A percentile compares a stretch with the other conserved stretches of the same genome.
phyloP scores from a whole-genome alignment of 768 basidiomycete genomes.

The Rubroboletus pulcherrimus region DNA sequence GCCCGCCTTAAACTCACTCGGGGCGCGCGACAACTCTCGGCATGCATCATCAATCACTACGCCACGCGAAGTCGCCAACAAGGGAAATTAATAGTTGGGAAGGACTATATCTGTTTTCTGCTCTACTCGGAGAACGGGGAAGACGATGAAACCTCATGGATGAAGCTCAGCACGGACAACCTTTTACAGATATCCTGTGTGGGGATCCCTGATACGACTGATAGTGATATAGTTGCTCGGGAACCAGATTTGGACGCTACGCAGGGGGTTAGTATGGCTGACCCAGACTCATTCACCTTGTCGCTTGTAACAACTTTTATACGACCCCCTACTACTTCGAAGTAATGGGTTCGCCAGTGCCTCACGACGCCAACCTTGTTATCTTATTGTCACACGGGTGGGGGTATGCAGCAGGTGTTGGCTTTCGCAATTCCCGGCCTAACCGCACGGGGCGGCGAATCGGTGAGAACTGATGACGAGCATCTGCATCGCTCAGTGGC shows the following conservation, averaged over 20 bases:
- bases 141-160: background rate
- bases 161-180: conserved; percentile 5
- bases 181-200: background rate
- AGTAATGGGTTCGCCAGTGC: background rate
- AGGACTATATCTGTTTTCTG: conserved; percentile 5
- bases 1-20: background rate
- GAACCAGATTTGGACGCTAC: background rate
- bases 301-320: background rate
- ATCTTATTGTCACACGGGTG: too few relatives aligned
- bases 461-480: too few relatives aligned
- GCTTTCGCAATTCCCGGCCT: too few relatives aligned
- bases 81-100: conserved; percentile 1
- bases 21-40: background rate
- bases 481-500: too few relatives aligned
- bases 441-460: too few relatives aligned
- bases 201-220: background rate
- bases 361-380: too few relatives aligned
- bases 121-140: background rate
- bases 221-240: too few relatives aligned
- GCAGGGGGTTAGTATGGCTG: background rate
- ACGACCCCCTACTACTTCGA: background rate
- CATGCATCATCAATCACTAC: conserved; percentile 5
- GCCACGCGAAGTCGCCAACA: background rate
- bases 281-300: background rate
- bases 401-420: too few relatives aligned